phyloP scores from a whole-genome alignment of 148 eudicot species.

The Simmondsia chinensis region DNA sequence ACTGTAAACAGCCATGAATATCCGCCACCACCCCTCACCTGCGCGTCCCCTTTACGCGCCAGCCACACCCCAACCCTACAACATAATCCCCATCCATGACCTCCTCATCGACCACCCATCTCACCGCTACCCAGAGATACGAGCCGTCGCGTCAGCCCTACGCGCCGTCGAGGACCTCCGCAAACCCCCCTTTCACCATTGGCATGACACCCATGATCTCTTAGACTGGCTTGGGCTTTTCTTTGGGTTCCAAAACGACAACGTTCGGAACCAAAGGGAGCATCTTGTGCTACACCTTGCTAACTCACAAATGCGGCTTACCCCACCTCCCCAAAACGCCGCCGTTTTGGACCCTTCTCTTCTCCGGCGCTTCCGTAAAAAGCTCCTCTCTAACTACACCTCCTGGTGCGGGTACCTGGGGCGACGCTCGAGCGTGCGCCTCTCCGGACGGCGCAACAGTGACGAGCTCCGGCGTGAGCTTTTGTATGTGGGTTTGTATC shows the following conservation, averaged over 20 bases:
- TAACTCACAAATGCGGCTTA: conserved; percentile 68
- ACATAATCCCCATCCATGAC: conserved; percentile 84
- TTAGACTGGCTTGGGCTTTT: conserved; percentile 69
- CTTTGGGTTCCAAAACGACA: conserved; percentile 84
- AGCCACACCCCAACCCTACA: conserved; percentile 21
- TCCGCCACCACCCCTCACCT: conserved; percentile 5
- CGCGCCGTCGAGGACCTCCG: conserved; percentile 60
- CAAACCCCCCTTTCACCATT: conserved; percentile 44
- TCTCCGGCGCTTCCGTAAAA: conserved; percentile 45
- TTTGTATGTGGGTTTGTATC: conserved; percentile 53
- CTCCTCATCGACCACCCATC: conserved; percentile 71
- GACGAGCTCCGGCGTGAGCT: conserved; percentile 57
- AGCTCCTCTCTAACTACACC: conserved; percentile 46
- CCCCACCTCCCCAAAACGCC: conserved; percentile 40
- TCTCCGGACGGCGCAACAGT: conserved; percentile 24
- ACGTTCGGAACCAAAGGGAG: conserved; percentile 80
- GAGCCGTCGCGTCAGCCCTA: conserved; percentile 67
- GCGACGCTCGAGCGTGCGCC: conserved; percentile 31
- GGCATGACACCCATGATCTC: conserved; percentile 52
- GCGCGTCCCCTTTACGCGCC: no score
- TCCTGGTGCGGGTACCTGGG: conserved; percentile 64
- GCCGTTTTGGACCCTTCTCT: conserved; percentile 37
- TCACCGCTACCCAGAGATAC: conserved; percentile 64
- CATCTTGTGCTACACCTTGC: conserved; percentile 79
- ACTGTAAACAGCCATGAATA: no score